phyloP scores from a whole-genome alignment of 768 basidiomycete species.

The Boletus pseudopeckii region DNA sequence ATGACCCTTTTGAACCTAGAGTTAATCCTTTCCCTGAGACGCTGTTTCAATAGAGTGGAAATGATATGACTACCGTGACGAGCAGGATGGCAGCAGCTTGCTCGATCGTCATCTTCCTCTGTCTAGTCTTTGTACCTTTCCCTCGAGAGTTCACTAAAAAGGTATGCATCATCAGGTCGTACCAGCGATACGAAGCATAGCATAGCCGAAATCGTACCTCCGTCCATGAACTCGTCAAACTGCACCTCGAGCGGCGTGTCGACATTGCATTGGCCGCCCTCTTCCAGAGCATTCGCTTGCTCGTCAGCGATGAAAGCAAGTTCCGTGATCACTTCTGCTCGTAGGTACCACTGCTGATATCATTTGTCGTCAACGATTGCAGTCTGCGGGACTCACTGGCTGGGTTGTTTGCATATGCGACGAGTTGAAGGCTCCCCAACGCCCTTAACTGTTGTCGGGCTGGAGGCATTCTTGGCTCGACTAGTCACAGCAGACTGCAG shows the following conservation, averaged over 20 bases:
- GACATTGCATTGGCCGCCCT: not conserved
- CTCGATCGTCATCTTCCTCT: slow-evolving; percentile 21
- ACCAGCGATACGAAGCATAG: not conserved
- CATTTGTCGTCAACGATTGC: not conserved
- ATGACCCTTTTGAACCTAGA: slow-evolving; percentile 27
- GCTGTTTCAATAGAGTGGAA: not conserved
- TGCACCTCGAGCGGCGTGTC: slow-evolving; percentile 19
- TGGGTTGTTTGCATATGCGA: slow-evolving; percentile 23
- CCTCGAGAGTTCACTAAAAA: slow-evolving; percentile 26
- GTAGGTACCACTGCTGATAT: not conserved
- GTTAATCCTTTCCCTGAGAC: not conserved
- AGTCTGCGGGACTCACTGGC: slow-evolving; percentile 15
- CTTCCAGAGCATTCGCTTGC: not conserved
- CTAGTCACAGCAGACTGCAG: not conserved
- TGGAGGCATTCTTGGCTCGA: slow-evolving; percentile 18
- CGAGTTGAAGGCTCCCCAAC: slow-evolving; percentile 23
- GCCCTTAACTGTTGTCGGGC: slow-evolving; percentile 13
- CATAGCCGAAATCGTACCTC: slow-evolving; percentile 13
- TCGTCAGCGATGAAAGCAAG: slow-evolving; percentile 23
- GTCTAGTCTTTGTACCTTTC: slow-evolving; percentile 13
- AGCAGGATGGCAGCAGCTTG: slow-evolving; percentile 26
- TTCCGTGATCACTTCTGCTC: slow-evolving; percentile 26
- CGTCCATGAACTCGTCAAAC: slow-evolving; percentile 27
- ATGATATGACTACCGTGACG: slow-evolving; percentile 12
- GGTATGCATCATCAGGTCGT: not conserved